phyloP scores from a whole-genome alignment of 768 basidiomycete species.

The Myochromella boudieri region DNA sequence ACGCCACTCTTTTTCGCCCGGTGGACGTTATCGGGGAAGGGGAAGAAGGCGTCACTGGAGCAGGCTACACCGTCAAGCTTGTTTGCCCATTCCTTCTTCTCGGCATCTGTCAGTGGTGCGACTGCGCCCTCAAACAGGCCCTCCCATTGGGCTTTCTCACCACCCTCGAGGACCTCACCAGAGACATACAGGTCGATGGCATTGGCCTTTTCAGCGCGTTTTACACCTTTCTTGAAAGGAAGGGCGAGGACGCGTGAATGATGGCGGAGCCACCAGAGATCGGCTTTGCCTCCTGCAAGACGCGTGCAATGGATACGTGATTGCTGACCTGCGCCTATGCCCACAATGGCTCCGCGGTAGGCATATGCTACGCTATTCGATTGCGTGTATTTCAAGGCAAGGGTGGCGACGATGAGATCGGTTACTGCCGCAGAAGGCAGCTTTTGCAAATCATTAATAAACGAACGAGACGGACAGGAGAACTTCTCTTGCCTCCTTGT shows the following conservation, averaged over 20 bases:
- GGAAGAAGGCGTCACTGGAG: constrained; percentile 99
- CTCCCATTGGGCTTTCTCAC: constrained; percentile 92
- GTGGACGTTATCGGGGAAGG: constrained; percentile 98
- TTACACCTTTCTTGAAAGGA: constrained; percentile 96
- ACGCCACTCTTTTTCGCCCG: constrained; percentile 91
- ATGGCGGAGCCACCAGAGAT: constrained; percentile 98
- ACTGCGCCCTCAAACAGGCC: constrained; percentile 76
- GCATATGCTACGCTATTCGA: constrained; percentile 99
- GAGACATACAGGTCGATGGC: constrained; percentile 96
- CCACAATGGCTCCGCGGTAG: constrained; percentile 87
- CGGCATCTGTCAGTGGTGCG: constrained; percentile 59
- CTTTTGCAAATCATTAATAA: constrained; percentile 36
- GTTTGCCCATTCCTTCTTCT: constrained; percentile 72
- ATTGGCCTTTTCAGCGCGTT: constrained; percentile 97
- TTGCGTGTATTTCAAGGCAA: constrained; percentile 97
- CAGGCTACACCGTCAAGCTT: constrained; percentile 86
- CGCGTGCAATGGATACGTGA: constrained; percentile 99
- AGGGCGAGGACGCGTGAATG: constrained; percentile 90
- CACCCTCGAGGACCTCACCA: constrained; percentile 84
- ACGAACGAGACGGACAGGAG: neutral
- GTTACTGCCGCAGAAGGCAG: constrained; percentile 73
- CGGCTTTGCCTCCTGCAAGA: constrained; percentile 96
- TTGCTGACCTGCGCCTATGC: constrained; percentile 97
- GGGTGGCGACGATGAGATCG: constrained; percentile 95
- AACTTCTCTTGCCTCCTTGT: constrained; percentile 67